Conservation (phyloP, 2,329 filamentous ascomycete species). For the Beauveria bassiana region DNA sequence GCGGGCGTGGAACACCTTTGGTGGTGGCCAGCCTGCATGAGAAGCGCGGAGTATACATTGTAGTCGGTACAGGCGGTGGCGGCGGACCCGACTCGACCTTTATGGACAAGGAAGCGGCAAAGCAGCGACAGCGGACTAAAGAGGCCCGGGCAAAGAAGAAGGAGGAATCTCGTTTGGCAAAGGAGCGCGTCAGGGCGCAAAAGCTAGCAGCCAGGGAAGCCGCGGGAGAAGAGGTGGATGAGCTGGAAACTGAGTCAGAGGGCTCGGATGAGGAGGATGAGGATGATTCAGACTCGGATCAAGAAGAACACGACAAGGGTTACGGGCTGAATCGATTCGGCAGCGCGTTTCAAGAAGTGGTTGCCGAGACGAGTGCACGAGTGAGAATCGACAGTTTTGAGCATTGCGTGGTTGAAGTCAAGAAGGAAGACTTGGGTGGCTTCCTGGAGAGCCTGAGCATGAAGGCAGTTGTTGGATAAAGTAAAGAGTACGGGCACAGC, state of each 20-base stretch:
- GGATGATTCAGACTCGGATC: conserved; percentile 47
- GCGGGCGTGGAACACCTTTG: conserved; percentile 70
- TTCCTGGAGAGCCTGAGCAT: conserved; percentile 90
- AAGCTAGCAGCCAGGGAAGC: conserved; percentile 52
- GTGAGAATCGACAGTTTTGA: conserved; percentile 96
- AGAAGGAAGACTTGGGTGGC: conserved; percentile 83
- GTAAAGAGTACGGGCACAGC: background rate
- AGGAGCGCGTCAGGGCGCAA: conserved; percentile 51
- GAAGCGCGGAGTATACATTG: conserved; percentile 76
- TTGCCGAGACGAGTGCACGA: conserved; percentile 79
- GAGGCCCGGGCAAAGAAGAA: conserved; percentile 55
- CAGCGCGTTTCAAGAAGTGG: conserved; percentile 90
- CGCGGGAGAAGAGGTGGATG: conserved; percentile 38
- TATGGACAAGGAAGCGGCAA: conserved; percentile 58
- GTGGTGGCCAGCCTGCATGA: conserved; percentile 90
- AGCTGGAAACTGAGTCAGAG: conserved; percentile 37
- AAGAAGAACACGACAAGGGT: conserved; percentile 48
- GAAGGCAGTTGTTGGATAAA: conserved; percentile 69
- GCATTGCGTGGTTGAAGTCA: conserved; percentile 95
- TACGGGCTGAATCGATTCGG: conserved; percentile 86
- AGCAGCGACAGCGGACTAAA: conserved; percentile 54
- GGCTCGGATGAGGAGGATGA: conserved; percentile 35
- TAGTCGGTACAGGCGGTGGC: conserved; percentile 87
- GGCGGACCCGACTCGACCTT: conserved; percentile 66
- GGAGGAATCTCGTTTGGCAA: conserved; percentile 49